Base-by-base conservation (phyloP, 352 stramenopile genomes). In the Pythium sp. region DNA sequence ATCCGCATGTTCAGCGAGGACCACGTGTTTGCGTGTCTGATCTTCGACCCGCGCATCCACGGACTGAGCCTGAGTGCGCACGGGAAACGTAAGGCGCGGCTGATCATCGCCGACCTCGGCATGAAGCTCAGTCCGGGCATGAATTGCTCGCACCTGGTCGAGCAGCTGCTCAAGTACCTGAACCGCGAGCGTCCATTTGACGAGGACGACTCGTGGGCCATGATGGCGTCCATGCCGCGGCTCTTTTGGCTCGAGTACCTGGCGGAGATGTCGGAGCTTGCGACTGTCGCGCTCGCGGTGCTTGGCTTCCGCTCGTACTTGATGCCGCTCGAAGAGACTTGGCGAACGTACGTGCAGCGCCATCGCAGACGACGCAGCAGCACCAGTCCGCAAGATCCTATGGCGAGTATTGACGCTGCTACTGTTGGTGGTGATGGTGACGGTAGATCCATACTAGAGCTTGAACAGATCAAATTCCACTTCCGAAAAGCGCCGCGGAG, bases 241-340 rank as follows among this genome's bases (percentile, higher is more conserved):
- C 67, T 84, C 6, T 84, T 84, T 49, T 84, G 77, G 77, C 65
- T 81, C 12, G 77, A 84, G 57, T 84, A 73, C 57, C 54, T 65
- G 15, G 34, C 55, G 5, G 77, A 84, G 55, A 67, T 68, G 18
- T 70, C 66, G 0, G 77, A 79, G 47, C 65, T 84, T 22, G 71
- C 77, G 15, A 66, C 69, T 9, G 65, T 84, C 5, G 77, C 77
- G n/a, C 65, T 81, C 20, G 70, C 67, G 0, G 60, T 79, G 28
- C 58, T 84, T 14, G 70, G 70, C 9, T 73, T 72, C 30, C 74
- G 72, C 14, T 64, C 74, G 2, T 76, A 72, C 51, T 61, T 78
- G 41, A 58, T 69, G 51, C 71, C 74, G 32, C 64, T 84, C 11
- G 73, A 74, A 49, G 59, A 72, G 22, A 75, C 72, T 18, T 80